Evolutionary conservation across 495 filamentous ascomycete species (phyloP).

Genomic region (Penicillium waksmanii): DNA sequence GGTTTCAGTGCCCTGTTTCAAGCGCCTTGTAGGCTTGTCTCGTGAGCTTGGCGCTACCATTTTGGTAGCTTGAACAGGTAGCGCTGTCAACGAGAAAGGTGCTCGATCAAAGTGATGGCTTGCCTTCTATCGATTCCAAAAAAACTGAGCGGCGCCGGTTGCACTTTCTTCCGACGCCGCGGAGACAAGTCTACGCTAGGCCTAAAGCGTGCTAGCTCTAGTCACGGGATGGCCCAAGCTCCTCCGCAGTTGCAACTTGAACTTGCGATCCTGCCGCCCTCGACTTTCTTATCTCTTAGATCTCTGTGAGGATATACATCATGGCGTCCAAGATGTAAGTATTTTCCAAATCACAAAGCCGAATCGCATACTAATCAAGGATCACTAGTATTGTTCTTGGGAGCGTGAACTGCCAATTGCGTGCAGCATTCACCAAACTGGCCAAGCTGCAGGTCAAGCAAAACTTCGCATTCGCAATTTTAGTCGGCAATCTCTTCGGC

Average conservation of each 20-base stretch:
- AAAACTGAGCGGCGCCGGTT: conserved; percentile 48
- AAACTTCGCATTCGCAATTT: conserved; percentile 78
- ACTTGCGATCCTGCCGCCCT: no score
- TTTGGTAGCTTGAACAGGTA: conserved; percentile 30
- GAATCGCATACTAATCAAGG: neutral
- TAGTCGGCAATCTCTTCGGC: conserved; percentile 81
- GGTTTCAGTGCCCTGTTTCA: conserved; percentile 67
- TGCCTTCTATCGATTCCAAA: conserved; percentile 42
- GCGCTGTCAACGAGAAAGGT: conserved; percentile 36
- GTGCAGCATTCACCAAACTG: conserved; percentile 75
- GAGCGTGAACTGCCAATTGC: conserved; percentile 73
- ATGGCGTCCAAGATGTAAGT: conserved; percentile 72
- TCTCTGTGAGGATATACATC: neutral
- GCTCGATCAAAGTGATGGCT: conserved; percentile 26
- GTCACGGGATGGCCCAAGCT: conserved; percentile 50
- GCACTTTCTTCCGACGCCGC: conserved; percentile 37
- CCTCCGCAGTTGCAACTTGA: conserved; percentile 17
- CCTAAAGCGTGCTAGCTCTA: conserved; percentile 12
- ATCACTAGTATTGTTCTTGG: conserved; percentile 75
- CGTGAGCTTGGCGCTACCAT: conserved; percentile 68
- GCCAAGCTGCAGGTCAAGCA: conserved; percentile 80
- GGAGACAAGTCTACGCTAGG: conserved; percentile 2
- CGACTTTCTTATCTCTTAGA: no score
- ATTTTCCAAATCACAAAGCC: neutral
- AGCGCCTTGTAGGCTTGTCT: conserved; percentile 63